Evolutionary conservation across 208 protist species (phyloP).

Genomic region (Phytomonas sp.): DNA sequence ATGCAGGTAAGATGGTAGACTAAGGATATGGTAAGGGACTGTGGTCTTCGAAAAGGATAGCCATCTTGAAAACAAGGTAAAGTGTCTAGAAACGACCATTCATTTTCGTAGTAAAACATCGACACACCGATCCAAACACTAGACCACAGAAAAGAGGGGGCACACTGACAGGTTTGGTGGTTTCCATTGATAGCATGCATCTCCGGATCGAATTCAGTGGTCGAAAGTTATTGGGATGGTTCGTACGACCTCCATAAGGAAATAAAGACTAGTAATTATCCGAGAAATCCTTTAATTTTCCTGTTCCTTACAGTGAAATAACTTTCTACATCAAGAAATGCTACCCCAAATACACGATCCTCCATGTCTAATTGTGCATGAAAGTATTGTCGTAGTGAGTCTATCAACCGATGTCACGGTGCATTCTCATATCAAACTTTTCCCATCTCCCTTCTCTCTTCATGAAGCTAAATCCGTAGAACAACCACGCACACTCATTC

Average conservation of each 20-base stretch:
- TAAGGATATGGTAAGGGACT: not conserved
- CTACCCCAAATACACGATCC: constrained; percentile 10
- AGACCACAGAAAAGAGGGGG: not conserved
- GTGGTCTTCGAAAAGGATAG: not conserved
- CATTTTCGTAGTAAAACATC: not conserved
- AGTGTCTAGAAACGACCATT: not conserved
- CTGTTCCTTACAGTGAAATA: constrained; percentile 13
- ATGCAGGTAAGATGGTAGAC: not conserved
- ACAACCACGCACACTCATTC: not conserved
- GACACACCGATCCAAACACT: not conserved
- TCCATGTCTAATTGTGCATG: constrained; percentile 1
- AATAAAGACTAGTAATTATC: constrained; percentile 6
- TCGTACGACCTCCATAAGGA: not conserved
- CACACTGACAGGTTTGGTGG: not conserved
- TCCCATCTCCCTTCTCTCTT: not conserved
- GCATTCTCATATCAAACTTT: not conserved
- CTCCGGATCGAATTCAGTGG: not conserved
- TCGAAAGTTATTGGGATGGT: not conserved
- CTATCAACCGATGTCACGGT: not conserved
- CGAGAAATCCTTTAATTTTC: constrained; percentile 5
- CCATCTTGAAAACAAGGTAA: not conserved
- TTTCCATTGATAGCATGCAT: not conserved
- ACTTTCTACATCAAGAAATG: not conserved
- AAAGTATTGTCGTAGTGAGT: not conserved
- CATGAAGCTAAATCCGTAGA: not conserved